These are phyloP conservation scores for Monilinia aucupariae DNA, from an alignment of 2,329 filamentous ascomycete genomes.

Conservation along the genomic window DNA sequence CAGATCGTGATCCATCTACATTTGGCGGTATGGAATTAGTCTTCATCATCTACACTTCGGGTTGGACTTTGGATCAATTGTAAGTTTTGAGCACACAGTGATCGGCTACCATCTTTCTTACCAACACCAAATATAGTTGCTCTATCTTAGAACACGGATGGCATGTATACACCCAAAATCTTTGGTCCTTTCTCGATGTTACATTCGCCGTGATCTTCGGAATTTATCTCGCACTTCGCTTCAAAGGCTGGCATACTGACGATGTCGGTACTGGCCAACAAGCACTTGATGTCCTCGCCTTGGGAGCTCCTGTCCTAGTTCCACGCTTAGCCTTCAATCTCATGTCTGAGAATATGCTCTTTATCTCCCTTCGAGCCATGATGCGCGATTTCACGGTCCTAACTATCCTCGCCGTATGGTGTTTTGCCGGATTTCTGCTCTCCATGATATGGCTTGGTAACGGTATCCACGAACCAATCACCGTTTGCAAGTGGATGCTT, in stretches of 20 bases:
- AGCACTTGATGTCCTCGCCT: slow-evolving; percentile 71
- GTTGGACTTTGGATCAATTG: slow-evolving; percentile 49
- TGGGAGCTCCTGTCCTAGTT: slow-evolving; percentile 71
- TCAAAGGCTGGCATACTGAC: slow-evolving; percentile 54
- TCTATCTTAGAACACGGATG: slow-evolving; percentile 71
- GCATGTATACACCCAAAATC: slow-evolving; percentile 79
- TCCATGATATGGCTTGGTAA: slow-evolving; percentile 74
- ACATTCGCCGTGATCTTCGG: slow-evolving; percentile 69
- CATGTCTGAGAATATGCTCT: slow-evolving; percentile 78
- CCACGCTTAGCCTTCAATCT: slow-evolving; percentile 77
- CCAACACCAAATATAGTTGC: slow-evolving; percentile 31
- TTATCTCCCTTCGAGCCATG: slow-evolving; percentile 76
- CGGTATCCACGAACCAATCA: slow-evolving; percentile 55
- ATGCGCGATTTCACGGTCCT: slow-evolving; percentile 79
- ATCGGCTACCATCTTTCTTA: background rate
- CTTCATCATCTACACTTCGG: slow-evolving; percentile 69
- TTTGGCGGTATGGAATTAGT: slow-evolving; percentile 56
- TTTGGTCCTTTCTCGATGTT: slow-evolving; percentile 84
- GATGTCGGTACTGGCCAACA: slow-evolving; percentile 52
- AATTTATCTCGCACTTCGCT: slow-evolving; percentile 61
- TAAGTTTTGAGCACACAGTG: slow-evolving; percentile 53
- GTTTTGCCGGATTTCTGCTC: slow-evolving; percentile 75
- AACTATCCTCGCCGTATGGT: slow-evolving; percentile 72
- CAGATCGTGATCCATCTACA: slow-evolving; percentile 52
- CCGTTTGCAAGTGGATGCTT: slow-evolving; percentile 84